A percentile compares a stretch with the other conserved stretches of the same genome.
These are phyloP conservation scores for Corchorus olitorius DNA, from an alignment of 345 rosid species.

Conservation along the genomic window DNA sequence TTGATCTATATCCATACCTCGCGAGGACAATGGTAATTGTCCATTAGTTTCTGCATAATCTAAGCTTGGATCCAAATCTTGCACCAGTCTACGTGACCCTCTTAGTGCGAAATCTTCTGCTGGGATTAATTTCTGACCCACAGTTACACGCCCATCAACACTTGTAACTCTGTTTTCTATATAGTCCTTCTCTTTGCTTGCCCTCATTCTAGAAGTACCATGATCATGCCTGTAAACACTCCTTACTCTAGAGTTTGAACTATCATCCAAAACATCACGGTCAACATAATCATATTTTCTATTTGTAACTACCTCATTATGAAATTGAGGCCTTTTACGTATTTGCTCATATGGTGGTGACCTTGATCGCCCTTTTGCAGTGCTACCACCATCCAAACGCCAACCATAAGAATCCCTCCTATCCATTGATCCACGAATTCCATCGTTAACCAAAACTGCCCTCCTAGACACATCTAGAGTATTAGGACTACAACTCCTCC, in stretches of 20 bases:
- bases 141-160: slow-evolving; percentile 27
- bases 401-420: slow-evolving; percentile 37
- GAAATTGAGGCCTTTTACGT: slow-evolving; percentile 35
- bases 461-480: slow-evolving; percentile 38
- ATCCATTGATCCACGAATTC: slow-evolving; percentile 31
- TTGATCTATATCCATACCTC: slow-evolving; percentile 26
- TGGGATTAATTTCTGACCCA: slow-evolving; percentile 35
- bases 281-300: slow-evolving; percentile 27
- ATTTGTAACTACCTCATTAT: slow-evolving; percentile 17
- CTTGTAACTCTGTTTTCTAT: slow-evolving; percentile 32
- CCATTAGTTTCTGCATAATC: slow-evolving; percentile 40
- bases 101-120: slow-evolving; percentile 38
- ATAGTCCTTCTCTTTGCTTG: slow-evolving; percentile 36
- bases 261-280: slow-evolving; percentile 32
- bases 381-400: slow-evolving; percentile 37
- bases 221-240: slow-evolving; percentile 38
- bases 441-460: slow-evolving; percentile 25
- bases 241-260: slow-evolving; percentile 32
- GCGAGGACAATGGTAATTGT: slow-evolving; percentile 25
- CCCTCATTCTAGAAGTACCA: slow-evolving; percentile 32
- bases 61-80: slow-evolving; percentile 32
- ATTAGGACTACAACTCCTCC: slow-evolving; percentile 48
- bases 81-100: slow-evolving; percentile 34
- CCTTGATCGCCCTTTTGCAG: slow-evolving; percentile 26
- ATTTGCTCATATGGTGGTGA: slow-evolving; percentile 30